These are phyloP conservation scores for Bryoerythrophyllum caledonicum DNA, from an alignment of 225 moss, liverwort and hornwort genomes.

Conservation along the genomic window DNA sequence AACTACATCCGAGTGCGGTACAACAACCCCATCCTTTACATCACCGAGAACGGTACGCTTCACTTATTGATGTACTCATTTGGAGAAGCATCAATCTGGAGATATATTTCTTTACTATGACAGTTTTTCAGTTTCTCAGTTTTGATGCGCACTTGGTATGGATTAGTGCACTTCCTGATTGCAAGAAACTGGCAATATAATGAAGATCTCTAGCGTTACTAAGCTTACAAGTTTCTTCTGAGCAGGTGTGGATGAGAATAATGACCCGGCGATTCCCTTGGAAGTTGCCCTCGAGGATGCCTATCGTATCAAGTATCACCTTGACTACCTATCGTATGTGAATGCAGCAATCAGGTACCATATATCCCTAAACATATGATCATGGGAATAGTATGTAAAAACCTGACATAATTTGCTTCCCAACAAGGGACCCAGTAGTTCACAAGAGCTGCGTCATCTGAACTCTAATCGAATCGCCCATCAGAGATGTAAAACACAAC, in stretches of 20 bases:
- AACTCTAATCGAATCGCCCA: too few species aligned
- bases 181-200: too few species aligned
- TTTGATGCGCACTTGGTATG: too few species aligned
- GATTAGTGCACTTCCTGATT: too few species aligned
- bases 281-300: slow-evolving; percentile 27
- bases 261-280: slow-evolving; percentile 17
- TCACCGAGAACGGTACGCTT: slow-evolving; percentile 26
- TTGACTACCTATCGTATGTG: slow-evolving; percentile 36
- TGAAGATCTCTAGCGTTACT: neutral
- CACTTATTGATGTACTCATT: neutral
- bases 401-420: too few species aligned
- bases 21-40: slow-evolving; percentile 21
- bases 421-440: too few species aligned
- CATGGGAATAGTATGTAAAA: too few species aligned
- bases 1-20: slow-evolving; percentile 33
- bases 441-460: too few species aligned
- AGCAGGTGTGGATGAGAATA: slow-evolving; percentile 39
- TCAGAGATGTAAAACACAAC: too few species aligned
- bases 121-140: too few species aligned
- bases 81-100: neutral
- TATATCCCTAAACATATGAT: too few species aligned
- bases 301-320: slow-evolving; percentile 37
- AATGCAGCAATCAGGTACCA: slow-evolving; percentile 41
- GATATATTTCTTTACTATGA: too few species aligned
- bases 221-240: neutral